Conservation (phyloP, 108 stramenopile species). For the Cylindrotheca closterium region DNA sequence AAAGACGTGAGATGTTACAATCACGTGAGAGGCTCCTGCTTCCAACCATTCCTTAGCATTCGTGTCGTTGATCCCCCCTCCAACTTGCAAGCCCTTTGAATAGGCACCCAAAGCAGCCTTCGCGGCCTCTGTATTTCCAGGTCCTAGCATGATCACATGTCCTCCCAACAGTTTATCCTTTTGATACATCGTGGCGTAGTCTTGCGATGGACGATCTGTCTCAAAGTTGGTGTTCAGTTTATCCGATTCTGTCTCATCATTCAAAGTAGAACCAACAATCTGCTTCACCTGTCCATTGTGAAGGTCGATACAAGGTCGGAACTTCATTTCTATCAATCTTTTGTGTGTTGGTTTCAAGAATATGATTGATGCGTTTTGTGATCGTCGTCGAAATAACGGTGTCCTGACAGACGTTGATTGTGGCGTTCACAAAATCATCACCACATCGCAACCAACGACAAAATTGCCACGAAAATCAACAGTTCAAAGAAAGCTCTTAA, state of each 20-base stretch:
- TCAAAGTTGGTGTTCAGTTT: slow-evolving; percentile 85
- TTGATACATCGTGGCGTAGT: slow-evolving; percentile 81
- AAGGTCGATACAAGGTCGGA: slow-evolving; percentile 98
- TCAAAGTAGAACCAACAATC: slow-evolving; percentile 94
- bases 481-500: no score
- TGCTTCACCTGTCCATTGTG: slow-evolving; percentile 98
- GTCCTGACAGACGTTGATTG: not conserved
- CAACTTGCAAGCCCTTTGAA: slow-evolving; percentile 91
- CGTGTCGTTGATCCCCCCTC: slow-evolving; percentile 89
- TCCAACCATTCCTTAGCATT: slow-evolving; percentile 88
- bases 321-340: slow-evolving; percentile 80
- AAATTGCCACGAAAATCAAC: no score
- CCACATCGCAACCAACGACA: no score
- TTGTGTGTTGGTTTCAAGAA: no score
- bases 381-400: not conserved
- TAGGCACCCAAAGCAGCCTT: slow-evolving; percentile 77
- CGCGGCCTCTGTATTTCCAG: slow-evolving; percentile 89
- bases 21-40: slow-evolving; percentile 93
- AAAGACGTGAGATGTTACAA: slow-evolving; percentile 97
- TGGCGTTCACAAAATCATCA: not conserved
- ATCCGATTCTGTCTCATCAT: slow-evolving; percentile 30
- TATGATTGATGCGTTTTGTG: no score
- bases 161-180: slow-evolving; percentile 85
- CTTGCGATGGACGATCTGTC: slow-evolving; percentile 70
- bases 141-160: slow-evolving; percentile 97